A percentile compares a stretch with the other conserved stretches of the same genome.
Conservation (phyloP, 495 filamentous ascomycete species). For the Penicillium pulvis region DNA sequence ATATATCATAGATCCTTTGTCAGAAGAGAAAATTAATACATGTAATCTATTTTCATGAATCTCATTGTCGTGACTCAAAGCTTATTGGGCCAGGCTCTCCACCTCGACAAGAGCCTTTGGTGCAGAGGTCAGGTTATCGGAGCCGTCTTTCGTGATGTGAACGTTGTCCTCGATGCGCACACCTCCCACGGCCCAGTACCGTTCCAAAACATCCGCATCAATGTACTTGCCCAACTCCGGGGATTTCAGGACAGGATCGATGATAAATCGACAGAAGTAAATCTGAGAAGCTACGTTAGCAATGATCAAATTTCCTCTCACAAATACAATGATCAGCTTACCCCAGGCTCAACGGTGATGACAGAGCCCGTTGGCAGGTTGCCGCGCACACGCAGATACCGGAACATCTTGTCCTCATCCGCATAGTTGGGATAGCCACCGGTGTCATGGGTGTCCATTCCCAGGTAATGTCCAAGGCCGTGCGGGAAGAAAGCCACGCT, state of each 20-base stretch:
- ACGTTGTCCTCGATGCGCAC: constrained; percentile 79
- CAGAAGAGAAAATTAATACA: background rate
- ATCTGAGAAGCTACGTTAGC: constrained; percentile 48
- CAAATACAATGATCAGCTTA: constrained; percentile 36
- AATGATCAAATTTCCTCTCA: background rate
- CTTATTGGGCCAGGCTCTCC: constrained; percentile 47
- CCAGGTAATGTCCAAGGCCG: constrained; percentile 87
- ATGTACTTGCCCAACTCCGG: constrained; percentile 71
- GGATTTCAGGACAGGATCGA: constrained; percentile 77
- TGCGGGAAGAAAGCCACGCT: constrained; percentile 92
- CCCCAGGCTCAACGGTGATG: constrained; percentile 88
- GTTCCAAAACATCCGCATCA: constrained; percentile 69
- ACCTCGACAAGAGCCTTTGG: constrained; percentile 74
- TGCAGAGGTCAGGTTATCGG: constrained; percentile 77
- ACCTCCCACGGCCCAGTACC: constrained; percentile 89
- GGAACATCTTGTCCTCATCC: constrained; percentile 82
- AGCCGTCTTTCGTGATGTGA: constrained; percentile 73
- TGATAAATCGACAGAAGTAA: constrained; percentile 93
- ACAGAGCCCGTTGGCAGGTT: constrained; percentile 73
- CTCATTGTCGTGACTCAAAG: background rate
- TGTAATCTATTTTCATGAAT: background rate
- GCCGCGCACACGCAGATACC: constrained; percentile 81
- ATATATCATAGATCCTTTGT: too few relatives aligned
- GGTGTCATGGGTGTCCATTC: constrained; percentile 93
- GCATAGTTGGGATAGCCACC: constrained; percentile 85